Evolutionary conservation across 2,329 filamentous ascomycete species (phyloP).

Genomic region (Venturia aucupariae): DNA sequence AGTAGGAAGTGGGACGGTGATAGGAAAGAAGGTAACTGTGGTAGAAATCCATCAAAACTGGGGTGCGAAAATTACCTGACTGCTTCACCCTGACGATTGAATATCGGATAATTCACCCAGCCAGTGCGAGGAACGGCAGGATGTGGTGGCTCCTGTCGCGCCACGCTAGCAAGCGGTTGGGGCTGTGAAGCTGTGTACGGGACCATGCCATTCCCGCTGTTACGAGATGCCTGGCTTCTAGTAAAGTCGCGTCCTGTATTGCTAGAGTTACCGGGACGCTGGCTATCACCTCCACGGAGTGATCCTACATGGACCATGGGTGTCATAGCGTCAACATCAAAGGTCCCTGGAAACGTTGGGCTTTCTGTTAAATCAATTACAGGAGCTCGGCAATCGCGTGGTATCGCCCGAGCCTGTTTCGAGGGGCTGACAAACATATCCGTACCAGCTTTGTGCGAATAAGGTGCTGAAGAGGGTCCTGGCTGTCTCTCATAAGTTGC

Average conservation of each 20-base stretch:
- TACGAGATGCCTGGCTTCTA: background rate
- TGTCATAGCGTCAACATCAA: background rate
- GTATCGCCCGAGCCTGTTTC: background rate
- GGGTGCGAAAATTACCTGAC: background rate
- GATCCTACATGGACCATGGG: background rate
- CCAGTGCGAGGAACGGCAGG: background rate
- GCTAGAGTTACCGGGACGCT: background rate
- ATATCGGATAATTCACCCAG: background rate
- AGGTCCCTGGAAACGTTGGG: background rate
- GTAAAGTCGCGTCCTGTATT: background rate
- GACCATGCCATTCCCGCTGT: background rate
- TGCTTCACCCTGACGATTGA: slow-evolving; percentile 2
- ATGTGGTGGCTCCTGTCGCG: background rate
- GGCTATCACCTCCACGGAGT: background rate
- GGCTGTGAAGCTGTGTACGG: background rate
- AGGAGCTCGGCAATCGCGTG: background rate
- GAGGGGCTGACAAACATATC: background rate
- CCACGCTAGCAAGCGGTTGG: background rate
- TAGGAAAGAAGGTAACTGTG: background rate
- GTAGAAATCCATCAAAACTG: background rate
- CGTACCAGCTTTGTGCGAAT: background rate
- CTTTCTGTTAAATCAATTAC: background rate
- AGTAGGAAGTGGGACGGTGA: background rate
- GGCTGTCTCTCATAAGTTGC: background rate
- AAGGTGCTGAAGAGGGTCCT: background rate